Evolutionary conservation across 2,329 filamentous ascomycete genomes (phyloP), one percentile per base, ranked within the genome.

Genomic region (Botrytis porri): DNA sequence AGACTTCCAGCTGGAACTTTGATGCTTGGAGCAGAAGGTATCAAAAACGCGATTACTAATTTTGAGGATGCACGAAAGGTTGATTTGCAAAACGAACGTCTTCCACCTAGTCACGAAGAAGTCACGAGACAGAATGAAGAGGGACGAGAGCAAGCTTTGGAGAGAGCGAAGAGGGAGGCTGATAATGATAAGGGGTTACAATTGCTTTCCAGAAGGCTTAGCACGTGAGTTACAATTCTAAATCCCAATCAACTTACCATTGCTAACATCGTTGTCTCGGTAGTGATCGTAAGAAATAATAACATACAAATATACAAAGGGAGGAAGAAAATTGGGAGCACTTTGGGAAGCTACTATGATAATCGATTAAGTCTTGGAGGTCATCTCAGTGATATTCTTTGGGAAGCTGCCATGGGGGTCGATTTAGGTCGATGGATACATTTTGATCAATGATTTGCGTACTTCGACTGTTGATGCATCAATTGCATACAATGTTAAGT

Each of bases 51-150:
- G 48, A 99, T 99, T 79, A 95, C 90, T 83, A 97, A 90, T 78
- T 99, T 99, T 78, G 96, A 99, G 82, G 96, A 99, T 82, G 96
- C 96, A 25, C 88, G 94, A 76, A 98, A 98, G 86, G 95, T 99
- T 66, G 96, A 99, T 84, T 80, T 98, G 75, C 95, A 98, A 84
- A 99, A 99, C 82, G 96, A 99, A 84, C 89, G 94, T 75, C 86
- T 99, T 76, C 96, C 96, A 67, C 96, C 96, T 0, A 96, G 89
- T 76, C 93, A 96, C 75, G 95, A 98, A 66, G 96, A 99, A 83
- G 95, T 98, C 32, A 88, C 90, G 76, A 91, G 91, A 83, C 93
- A 92, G 82, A 93, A 91, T 75, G 92, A 94, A 80, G 92, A 93
- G 80, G 94, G 94, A 79, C 88, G 93, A 81, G 89, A 91, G 77